Conservation (phyloP, 2,329 filamentous ascomycete species). For the Diaporthe vaccinii region DNA sequence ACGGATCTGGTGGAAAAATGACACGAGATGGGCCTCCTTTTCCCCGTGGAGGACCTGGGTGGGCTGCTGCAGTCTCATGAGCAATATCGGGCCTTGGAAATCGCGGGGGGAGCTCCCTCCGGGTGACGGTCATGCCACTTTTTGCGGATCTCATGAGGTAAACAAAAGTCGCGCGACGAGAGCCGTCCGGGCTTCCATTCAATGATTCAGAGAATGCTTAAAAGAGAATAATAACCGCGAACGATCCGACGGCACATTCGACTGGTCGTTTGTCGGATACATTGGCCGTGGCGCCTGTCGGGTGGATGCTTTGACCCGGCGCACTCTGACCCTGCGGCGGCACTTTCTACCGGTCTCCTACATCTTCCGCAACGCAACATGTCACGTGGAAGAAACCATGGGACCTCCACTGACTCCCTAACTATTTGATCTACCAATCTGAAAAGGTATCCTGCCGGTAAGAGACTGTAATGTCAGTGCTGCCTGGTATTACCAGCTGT, state of each 20-base stretch:
- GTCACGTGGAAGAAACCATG: background rate
- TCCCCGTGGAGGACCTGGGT: conserved; percentile 24
- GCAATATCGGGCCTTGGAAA: conserved; percentile 8
- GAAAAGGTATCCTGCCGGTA: background rate
- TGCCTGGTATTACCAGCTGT: background rate
- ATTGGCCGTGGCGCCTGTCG: background rate
- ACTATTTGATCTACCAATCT: background rate
- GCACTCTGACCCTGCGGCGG: background rate
- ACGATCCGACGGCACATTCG: background rate
- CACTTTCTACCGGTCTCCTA: background rate
- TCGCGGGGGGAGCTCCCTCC: conserved; percentile 2
- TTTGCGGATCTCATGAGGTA: conserved; percentile 34
- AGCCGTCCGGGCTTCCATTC: background rate
- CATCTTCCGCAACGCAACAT: background rate
- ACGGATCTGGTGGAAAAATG: background rate
- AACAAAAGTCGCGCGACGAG: conserved; percentile 3
- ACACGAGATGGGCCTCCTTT: conserved; percentile 21
- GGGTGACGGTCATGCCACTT: conserved; percentile 40
- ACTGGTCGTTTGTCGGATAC: background rate
- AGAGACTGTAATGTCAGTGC: background rate
- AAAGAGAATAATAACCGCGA: conserved; percentile 1
- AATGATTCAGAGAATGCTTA: conserved; percentile 16
- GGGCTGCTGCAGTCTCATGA: conserved; percentile 30
- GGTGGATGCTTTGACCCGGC: background rate
- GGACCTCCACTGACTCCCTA: background rate